A percentile compares a stretch with the other conserved stretches of the same genome.
Conservation (phyloP, 805 yeast genomes). For the Ogataea paraovalis region DNA sequence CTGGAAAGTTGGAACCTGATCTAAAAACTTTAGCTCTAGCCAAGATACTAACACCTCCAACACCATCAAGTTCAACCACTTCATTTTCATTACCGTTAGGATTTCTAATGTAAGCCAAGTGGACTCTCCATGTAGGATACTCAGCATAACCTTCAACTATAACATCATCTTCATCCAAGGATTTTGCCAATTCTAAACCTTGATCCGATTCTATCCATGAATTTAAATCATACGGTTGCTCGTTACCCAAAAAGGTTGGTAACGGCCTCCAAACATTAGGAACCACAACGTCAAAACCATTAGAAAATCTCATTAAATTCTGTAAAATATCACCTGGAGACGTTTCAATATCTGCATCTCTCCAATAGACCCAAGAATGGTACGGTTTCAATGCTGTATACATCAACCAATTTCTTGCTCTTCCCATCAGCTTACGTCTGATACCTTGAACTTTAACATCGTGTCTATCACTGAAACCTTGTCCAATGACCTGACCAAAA, state of each 20-base stretch:
- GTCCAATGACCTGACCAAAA: slow-evolving; percentile 82
- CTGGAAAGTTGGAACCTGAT: slow-evolving; percentile 80
- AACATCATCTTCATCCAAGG: slow-evolving; percentile 73
- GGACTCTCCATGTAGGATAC: slow-evolving; percentile 82
- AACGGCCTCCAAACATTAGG: slow-evolving; percentile 97
- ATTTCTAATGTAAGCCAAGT: slow-evolving; percentile 68
- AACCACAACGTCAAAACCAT: slow-evolving; percentile 65
- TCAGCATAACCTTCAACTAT: slow-evolving; percentile 88
- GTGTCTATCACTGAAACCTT: slow-evolving; percentile 79
- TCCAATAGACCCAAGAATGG: slow-evolving; percentile 90
- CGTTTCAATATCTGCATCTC: slow-evolving; percentile 83
- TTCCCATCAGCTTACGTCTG: slow-evolving; percentile 78
- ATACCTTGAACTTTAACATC: slow-evolving; percentile 84
- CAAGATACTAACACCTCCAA: slow-evolving; percentile 81
- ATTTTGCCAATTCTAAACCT: slow-evolving; percentile 62
- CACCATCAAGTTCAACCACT: slow-evolving; percentile 73
- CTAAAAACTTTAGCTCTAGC: slow-evolving; percentile 73
- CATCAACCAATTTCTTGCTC: slow-evolving; percentile 82
- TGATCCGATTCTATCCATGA: slow-evolving; percentile 92
- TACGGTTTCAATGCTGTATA: slow-evolving; percentile 72
- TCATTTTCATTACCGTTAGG: slow-evolving; percentile 57
- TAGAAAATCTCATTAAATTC: slow-evolving; percentile 58
- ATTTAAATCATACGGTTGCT: slow-evolving; percentile 93
- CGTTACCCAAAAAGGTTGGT: slow-evolving; percentile 84
- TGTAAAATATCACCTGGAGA: slow-evolving; percentile 74